Conservation (phyloP, 306 rosid genomes). For the Coriaria nepalensis region DNA sequence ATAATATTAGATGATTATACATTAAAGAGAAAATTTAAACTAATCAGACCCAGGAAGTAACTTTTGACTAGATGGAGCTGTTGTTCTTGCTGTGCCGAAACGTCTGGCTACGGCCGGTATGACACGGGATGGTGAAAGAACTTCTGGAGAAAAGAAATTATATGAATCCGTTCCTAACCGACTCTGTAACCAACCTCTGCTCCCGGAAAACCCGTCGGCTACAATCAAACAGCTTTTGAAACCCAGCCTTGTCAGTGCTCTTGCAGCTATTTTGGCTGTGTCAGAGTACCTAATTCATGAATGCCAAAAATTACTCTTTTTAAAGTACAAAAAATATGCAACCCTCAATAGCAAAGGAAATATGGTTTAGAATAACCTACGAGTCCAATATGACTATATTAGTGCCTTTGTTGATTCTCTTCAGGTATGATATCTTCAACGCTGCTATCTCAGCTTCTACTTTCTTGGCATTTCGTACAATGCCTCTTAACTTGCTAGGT, state of each 20-base stretch:
- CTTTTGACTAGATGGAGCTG: conserved; percentile 30
- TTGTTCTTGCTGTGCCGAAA: conserved; percentile 46
- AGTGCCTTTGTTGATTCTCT: conserved; percentile 68
- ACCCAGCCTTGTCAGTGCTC: conserved; percentile 51
- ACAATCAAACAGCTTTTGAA: conserved; percentile 58
- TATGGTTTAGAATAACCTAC: conserved; percentile 28
- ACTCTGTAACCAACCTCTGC: conserved; percentile 85
- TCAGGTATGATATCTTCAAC: conserved; percentile 65
- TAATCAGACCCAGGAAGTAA: conserved; percentile 67
- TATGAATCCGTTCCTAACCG: conserved; percentile 74
- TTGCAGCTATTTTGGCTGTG: conserved; percentile 68
- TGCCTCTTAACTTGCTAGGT: conserved; percentile 63
- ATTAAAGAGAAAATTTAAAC: too few species aligned
- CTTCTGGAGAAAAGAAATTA: conserved; percentile 61
- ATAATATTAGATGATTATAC: too few species aligned
- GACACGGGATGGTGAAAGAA: conserved; percentile 77
- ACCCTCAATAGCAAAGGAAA: not conserved
- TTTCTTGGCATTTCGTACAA: conserved; percentile 65
- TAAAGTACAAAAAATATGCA: not conserved
- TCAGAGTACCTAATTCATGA: conserved; percentile 49
- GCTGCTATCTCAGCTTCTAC: conserved; percentile 88
- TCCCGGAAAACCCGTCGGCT: conserved; percentile 84
- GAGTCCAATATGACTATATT: conserved; percentile 67
- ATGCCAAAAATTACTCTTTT: not conserved
- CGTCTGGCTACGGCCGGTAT: conserved; percentile 41